Conservation (phyloP, 495 filamentous ascomycete genomes). For the Penicillium crystallinum region DNA sequence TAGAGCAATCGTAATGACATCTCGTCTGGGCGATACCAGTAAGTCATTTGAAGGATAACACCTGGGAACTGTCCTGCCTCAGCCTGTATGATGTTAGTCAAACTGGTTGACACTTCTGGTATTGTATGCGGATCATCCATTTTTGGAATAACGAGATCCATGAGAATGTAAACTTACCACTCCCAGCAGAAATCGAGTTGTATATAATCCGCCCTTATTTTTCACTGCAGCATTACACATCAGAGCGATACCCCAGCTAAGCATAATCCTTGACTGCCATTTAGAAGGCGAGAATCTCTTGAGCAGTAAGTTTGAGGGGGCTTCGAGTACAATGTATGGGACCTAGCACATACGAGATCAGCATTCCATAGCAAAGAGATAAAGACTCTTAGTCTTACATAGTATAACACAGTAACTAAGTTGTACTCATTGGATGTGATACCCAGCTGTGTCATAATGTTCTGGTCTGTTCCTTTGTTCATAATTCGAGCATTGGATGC, state of each 20-base stretch:
- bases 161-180: slow-evolving; percentile 7
- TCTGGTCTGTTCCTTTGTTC: slow-evolving; percentile 28
- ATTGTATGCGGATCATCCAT: too few species aligned
- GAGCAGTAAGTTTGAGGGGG: slow-evolving; percentile 32
- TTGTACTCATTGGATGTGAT: slow-evolving; percentile 27
- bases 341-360: slow-evolving; percentile 18
- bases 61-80: slow-evolving; percentile 39
- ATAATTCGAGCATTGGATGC: slow-evolving; percentile 41
- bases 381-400: slow-evolving; percentile 10
- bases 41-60: slow-evolving; percentile 29
- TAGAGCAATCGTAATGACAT: slow-evolving; percentile 23
- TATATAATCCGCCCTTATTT: slow-evolving; percentile 26
- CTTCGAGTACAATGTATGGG: slow-evolving; percentile 43
- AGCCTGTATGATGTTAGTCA: slow-evolving; percentile 1
- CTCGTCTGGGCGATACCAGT: slow-evolving; percentile 37
- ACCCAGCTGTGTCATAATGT: slow-evolving; percentile 40
- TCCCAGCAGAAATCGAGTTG: slow-evolving; percentile 32
- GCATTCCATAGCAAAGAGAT: neutral
- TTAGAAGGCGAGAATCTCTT: slow-evolving; percentile 29
- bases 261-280: slow-evolving; percentile 34
- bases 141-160: neutral
- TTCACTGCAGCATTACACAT: slow-evolving; percentile 33
- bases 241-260: slow-evolving; percentile 31
- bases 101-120: neutral
- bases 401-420: slow-evolving; percentile 25